Evolutionary conservation across 179 eudicot genomes (phyloP).

Genomic region (Beta lomatogona): DNA sequence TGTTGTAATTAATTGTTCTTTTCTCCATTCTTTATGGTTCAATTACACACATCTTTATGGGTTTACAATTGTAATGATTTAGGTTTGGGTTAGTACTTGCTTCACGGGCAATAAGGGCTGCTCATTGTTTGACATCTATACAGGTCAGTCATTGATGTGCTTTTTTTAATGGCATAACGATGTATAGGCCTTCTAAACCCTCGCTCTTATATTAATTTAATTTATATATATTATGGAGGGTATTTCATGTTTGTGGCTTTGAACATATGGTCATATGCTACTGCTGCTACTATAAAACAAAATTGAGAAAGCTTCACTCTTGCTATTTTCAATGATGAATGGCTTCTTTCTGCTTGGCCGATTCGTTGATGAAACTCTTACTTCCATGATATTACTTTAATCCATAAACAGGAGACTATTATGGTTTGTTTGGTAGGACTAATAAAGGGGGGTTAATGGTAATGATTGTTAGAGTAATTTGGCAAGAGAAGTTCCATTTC

Average conservation of each 20-base stretch:
- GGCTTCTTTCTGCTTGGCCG: background rate
- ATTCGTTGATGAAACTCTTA: background rate
- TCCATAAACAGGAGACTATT: too few relatives aligned
- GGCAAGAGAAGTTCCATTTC: too few relatives aligned
- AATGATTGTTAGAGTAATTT: too few relatives aligned
- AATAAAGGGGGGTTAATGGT: too few relatives aligned
- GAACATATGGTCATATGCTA: background rate
- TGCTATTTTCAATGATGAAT: background rate
- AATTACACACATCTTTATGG: constrained; percentile 2
- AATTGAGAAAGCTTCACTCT: background rate
- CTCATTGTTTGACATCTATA: constrained; percentile 96
- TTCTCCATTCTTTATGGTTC: constrained; percentile 4
- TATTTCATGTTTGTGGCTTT: background rate
- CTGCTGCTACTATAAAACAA: background rate
- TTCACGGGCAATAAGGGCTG: constrained; percentile 90
- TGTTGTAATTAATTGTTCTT: constrained; percentile 10
- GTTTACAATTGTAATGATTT: constrained; percentile 18
- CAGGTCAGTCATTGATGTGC: constrained; percentile 55
- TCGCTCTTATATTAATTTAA: too few relatives aligned
- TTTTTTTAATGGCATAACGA: background rate
- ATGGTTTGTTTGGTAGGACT: too few relatives aligned
- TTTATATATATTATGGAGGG: too few relatives aligned
- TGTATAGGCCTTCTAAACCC: background rate
- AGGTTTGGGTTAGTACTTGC: constrained; percentile 87
- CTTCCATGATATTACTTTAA: background rate